Evolutionary conservation across 495 filamentous ascomycete genomes (phyloP).

Genomic region (Hypoxylon subgilvum): DNA sequence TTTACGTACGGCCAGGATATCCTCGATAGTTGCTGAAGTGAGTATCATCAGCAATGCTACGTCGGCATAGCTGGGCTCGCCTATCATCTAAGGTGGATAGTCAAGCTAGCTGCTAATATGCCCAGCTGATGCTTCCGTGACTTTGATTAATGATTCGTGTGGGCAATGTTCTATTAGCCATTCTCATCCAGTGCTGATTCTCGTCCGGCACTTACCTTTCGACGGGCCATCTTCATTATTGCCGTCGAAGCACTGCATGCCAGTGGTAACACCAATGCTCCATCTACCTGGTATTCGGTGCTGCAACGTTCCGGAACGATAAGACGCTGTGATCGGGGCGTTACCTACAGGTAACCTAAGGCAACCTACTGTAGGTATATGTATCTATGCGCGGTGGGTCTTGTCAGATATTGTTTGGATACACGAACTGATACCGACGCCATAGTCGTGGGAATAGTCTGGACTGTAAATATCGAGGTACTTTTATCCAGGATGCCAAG

Average conservation of each 20-base stretch:
- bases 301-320: conserved; percentile 33
- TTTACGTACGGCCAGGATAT: not conserved
- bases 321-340: conserved; percentile 26
- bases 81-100: no score
- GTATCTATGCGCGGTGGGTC: conserved; percentile 27
- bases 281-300: conserved; percentile 34
- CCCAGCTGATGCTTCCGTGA: no score
- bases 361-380: no score
- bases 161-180: no score
- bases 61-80: no score
- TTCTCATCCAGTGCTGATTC: no score
- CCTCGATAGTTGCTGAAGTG: not conserved
- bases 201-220: no score
- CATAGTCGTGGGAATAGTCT: conserved; percentile 19
- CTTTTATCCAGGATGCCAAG: not conserved
- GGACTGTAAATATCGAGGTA: not conserved
- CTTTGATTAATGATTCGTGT: no score
- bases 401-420: conserved; percentile 24
- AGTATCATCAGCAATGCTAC: no score
- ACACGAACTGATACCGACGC: conserved; percentile 21
- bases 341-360: no score
- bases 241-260: conserved; percentile 27
- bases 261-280: conserved; percentile 27
- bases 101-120: no score
- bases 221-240: conserved; percentile 11